Conservation (phyloP, 2,329 filamentous ascomycete species). For the Aspergillus proliferans region DNA sequence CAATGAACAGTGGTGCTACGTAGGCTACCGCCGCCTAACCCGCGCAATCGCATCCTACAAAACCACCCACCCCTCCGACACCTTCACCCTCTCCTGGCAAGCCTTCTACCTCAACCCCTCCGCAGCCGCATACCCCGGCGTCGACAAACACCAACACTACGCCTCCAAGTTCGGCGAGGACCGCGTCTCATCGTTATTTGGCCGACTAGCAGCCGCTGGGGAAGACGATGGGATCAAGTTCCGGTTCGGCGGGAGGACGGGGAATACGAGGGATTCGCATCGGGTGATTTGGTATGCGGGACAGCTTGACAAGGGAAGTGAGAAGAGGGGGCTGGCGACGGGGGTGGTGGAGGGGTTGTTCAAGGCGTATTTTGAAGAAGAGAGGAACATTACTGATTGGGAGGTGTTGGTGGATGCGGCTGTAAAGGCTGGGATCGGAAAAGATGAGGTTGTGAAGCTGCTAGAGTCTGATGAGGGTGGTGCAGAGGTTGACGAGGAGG, state of each 20-base stretch:
- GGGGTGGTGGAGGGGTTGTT: slow-evolving; percentile 59
- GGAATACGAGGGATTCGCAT: slow-evolving; percentile 74
- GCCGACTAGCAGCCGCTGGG: slow-evolving; percentile 54
- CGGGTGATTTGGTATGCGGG: slow-evolving; percentile 66
- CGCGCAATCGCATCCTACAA: slow-evolving; percentile 64
- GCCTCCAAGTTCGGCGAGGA: slow-evolving; percentile 59
- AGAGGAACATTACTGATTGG: slow-evolving; percentile 56
- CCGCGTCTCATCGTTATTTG: slow-evolving; percentile 52
- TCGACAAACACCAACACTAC: slow-evolving; percentile 54
- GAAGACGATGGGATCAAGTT: slow-evolving; percentile 65
- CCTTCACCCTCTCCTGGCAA: slow-evolving; percentile 66
- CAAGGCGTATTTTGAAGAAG: slow-evolving; percentile 59
- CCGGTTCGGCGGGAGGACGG: slow-evolving; percentile 62
- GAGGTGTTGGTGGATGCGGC: slow-evolving; percentile 50
- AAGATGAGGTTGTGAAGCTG: slow-evolving; percentile 49
- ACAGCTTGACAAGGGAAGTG: slow-evolving; percentile 25
- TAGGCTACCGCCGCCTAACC: slow-evolving; percentile 70
- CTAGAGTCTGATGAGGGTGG: slow-evolving; percentile 51
- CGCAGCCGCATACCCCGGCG: slow-evolving; percentile 45
- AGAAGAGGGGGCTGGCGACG: slow-evolving; percentile 49
- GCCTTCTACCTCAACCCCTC: slow-evolving; percentile 75
- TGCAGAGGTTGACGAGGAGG: slow-evolving; percentile 53
- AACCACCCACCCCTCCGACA: slow-evolving; percentile 59
- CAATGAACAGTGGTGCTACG: slow-evolving; percentile 56
- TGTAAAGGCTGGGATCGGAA: slow-evolving; percentile 49